phyloP scores from a whole-genome alignment of 1,139 yeast genomes.

The Pneumocystis murina region DNA sequence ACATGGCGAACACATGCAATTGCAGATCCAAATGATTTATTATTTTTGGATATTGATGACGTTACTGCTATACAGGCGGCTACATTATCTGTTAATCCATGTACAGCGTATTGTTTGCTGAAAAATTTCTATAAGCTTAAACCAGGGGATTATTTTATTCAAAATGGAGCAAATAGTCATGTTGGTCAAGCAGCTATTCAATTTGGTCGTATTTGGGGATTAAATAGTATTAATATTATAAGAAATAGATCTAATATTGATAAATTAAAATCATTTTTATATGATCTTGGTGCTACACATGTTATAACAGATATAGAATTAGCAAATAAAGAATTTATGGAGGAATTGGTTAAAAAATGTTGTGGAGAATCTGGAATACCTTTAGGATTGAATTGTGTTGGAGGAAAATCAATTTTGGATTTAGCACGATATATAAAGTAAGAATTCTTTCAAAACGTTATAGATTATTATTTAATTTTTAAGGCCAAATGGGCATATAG shows the following conservation, averaged over 20 bases:
- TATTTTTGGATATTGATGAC: conserved; percentile 28
- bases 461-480: conserved; percentile 24
- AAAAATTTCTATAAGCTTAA: conserved; percentile 48
- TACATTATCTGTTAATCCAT: conserved; percentile 79
- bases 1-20: conserved; percentile 85
- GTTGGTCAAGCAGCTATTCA: conserved; percentile 93
- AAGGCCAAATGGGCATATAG: conserved; percentile 36
- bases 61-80: conserved; percentile 48
- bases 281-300: conserved; percentile 61
- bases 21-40: conserved; percentile 27
- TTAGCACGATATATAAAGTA: conserved; percentile 63
- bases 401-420: conserved; percentile 71
- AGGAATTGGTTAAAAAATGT: conserved; percentile 38
- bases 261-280: conserved; percentile 43
- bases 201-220: conserved; percentile 60
- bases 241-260: conserved; percentile 70
- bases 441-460: background rate
- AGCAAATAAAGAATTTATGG: conserved; percentile 50
- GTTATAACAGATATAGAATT: conserved; percentile 83
- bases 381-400: conserved; percentile 81
- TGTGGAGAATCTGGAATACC: conserved; percentile 32
- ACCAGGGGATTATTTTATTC: conserved; percentile 83
- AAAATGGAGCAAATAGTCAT: conserved; percentile 91
- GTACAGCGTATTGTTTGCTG: conserved; percentile 83
- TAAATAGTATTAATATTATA: conserved; percentile 73